phyloP scores from a whole-genome alignment of 2,329 filamentous ascomycete species.

The Cladosporium oxysporum region DNA sequence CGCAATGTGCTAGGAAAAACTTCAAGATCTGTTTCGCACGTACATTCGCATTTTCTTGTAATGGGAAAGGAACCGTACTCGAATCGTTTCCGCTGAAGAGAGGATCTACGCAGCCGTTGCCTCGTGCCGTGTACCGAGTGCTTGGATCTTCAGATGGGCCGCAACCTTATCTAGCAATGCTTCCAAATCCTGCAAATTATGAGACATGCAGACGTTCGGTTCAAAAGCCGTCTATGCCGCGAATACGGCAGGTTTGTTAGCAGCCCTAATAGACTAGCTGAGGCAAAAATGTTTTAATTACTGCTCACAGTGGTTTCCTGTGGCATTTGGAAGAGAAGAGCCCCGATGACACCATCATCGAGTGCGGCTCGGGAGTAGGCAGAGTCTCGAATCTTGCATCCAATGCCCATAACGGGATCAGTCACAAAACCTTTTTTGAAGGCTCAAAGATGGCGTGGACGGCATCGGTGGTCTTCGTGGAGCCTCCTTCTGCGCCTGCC shows the following conservation, averaged over 20 bases:
- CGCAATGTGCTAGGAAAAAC: not conserved
- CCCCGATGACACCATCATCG: not conserved
- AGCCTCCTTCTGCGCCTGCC: not conserved
- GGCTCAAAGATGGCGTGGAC: not conserved
- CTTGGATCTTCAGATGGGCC: not conserved
- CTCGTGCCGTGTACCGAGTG: not conserved
- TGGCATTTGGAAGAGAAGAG: not conserved
- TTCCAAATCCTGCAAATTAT: not conserved
- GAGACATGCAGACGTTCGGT: not conserved
- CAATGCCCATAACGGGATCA: not conserved
- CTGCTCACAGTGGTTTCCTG: not conserved
- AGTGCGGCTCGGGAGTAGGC: not conserved
- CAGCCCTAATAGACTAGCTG: not conserved
- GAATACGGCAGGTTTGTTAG: not conserved
- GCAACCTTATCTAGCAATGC: not conserved
- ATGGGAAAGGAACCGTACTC: not conserved
- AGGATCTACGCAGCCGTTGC: not conserved
- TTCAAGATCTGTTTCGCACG: not conserved
- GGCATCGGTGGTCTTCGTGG: not conserved
- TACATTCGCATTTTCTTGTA: not conserved
- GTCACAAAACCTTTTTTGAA: not conserved
- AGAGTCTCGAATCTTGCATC: not conserved
- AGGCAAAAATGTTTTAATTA: not conserved
- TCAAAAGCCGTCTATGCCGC: not conserved
- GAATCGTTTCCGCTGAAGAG: not conserved